These are phyloP conservation scores for Phytophthora niederhauseri DNA, from an alignment of 352 stramenopile species.

Conservation along the genomic window DNA sequence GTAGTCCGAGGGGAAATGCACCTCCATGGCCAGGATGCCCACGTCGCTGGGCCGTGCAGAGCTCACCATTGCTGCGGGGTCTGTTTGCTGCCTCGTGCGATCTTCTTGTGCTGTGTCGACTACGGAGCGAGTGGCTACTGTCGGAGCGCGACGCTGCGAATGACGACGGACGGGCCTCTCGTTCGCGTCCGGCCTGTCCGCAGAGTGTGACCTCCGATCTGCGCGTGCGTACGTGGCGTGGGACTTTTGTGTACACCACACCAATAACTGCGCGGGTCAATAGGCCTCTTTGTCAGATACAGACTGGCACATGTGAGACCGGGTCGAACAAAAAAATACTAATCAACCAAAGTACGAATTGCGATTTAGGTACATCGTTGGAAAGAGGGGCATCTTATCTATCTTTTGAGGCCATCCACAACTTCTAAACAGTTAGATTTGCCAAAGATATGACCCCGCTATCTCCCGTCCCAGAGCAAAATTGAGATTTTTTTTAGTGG, in stretches of 20 bases:
- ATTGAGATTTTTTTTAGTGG: too few species aligned
- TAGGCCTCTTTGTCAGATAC: too few species aligned
- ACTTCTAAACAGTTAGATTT: too few species aligned
- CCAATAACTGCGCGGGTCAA: neutral
- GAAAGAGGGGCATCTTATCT: too few species aligned
- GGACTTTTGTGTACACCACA: neutral
- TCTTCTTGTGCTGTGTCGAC: neutral
- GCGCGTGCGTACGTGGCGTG: neutral
- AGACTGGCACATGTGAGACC: too few species aligned
- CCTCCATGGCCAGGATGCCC: slow-evolving; percentile 97
- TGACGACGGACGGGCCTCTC: neutral
- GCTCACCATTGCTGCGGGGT: slow-evolving; percentile 27
- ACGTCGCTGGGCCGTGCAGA: slow-evolving; percentile 77
- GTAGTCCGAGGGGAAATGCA: slow-evolving; percentile 96
- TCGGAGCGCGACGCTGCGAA: neutral
- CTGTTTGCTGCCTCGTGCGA: neutral
- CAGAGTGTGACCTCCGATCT: neutral
- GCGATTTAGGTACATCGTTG: too few species aligned
- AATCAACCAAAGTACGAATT: too few species aligned
- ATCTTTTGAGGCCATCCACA: too few species aligned
- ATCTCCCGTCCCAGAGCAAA: too few species aligned
- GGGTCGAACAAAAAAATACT: too few species aligned
- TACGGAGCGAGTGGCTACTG: neutral
- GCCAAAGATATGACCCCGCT: too few species aligned
- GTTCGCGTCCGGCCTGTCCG: neutral